phyloP scores from a whole-genome alignment of 306 rosid species.

The Neltuma alba region DNA sequence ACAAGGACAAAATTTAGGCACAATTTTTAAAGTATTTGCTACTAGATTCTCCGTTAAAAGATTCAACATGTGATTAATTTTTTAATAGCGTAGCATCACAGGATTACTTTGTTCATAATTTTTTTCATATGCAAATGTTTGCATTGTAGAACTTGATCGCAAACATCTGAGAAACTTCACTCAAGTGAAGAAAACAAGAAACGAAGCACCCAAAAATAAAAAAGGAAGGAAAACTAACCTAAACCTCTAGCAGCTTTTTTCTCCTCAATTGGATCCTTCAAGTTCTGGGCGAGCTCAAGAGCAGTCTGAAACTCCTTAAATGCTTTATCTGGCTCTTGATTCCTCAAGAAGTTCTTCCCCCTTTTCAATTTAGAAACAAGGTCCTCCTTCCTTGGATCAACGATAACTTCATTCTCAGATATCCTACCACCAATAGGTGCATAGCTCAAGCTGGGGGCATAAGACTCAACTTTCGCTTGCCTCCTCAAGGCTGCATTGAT shows the following conservation, averaged over 20 bases:
- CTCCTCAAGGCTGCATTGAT: constrained; percentile 70
- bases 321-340: constrained; percentile 81
- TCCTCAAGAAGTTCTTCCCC: constrained; percentile 90
- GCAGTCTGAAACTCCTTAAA: constrained; percentile 75
- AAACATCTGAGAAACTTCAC: neutral
- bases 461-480: constrained; percentile 84
- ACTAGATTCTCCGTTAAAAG: neutral
- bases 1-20: neutral
- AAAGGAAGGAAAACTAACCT: constrained; percentile 57
- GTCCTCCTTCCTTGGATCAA: constrained; percentile 86
- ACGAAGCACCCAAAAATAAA: neutral
- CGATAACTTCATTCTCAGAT: constrained; percentile 68
- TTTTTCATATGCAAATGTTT: neutral
- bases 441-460: constrained; percentile 71
- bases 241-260: constrained; percentile 96
- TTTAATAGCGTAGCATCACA: neutral
- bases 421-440: constrained; percentile 72
- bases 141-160: neutral
- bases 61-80: neutral
- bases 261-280: constrained; percentile 83
- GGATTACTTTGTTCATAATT: neutral
- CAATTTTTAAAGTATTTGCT: neutral
- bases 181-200: neutral
- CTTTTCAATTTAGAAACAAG: constrained; percentile 77
- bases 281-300: constrained; percentile 73